These are phyloP conservation scores for Baeospora myosura DNA, from an alignment of 1,284 basidiomycete species.

Conservation along the genomic window DNA sequence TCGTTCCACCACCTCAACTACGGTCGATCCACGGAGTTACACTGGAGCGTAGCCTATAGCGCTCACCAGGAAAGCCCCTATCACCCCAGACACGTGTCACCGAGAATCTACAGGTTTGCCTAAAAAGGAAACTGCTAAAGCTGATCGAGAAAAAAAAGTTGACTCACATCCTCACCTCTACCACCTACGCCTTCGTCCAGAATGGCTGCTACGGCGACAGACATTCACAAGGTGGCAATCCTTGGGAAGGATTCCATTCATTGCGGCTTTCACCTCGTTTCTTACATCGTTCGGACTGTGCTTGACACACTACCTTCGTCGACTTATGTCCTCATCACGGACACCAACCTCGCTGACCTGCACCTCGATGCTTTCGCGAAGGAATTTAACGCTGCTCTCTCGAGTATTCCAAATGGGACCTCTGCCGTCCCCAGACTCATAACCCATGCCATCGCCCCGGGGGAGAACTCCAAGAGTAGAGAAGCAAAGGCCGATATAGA, in stretches of 20 bases:
- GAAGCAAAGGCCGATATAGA: constrained; percentile 91
- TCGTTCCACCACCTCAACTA: too few relatives aligned
- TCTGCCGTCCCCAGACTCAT: constrained; percentile 61
- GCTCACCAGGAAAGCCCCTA: too few relatives aligned
- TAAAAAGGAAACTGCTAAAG: too few relatives aligned
- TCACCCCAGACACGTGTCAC: too few relatives aligned
- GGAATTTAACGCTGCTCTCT: constrained; percentile 48
- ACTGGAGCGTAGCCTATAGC: too few relatives aligned
- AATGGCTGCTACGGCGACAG: constrained; percentile 20
- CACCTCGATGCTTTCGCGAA: constrained; percentile 65
- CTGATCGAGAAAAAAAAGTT: too few relatives aligned
- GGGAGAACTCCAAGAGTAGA: constrained; percentile 89
- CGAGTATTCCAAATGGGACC: too few relatives aligned
- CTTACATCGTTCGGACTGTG: constrained; percentile 81
- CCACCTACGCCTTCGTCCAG: constrained; percentile 2
- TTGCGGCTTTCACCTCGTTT: constrained; percentile 85
- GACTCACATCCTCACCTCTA: neutral
- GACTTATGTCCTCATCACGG: constrained; percentile 90
- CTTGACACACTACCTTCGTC: constrained; percentile 72
- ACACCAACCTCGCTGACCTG: constrained; percentile 79
- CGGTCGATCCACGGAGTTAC: too few relatives aligned
- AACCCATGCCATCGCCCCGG: constrained; percentile 77
- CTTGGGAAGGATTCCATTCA: constrained; percentile 85
- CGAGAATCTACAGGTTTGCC: too few relatives aligned
- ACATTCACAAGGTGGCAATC: constrained; percentile 72